Base-by-base conservation (phyloP, 257 asterid species). In the Pogostemon cablin region DNA sequence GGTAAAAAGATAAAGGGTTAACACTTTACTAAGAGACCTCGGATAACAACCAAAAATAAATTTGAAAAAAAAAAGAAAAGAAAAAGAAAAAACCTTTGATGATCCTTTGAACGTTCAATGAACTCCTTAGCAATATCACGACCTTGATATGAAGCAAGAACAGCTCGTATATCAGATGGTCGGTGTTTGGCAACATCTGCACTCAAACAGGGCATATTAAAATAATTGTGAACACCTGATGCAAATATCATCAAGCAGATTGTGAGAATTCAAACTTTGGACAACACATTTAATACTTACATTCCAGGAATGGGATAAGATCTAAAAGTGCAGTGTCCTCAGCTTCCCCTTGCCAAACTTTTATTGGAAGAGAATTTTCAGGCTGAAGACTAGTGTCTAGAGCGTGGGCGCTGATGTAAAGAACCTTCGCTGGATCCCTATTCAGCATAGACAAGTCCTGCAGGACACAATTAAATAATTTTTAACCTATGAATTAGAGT, bases 391-490 rank as follows among this genome's bases (percentile, higher is more conserved):
- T 84, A 76, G 77, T 85, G 75, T 93, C 97, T 63, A 86, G 74
- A 57, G 96, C 95, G 68, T 86, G 86, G 39, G 85, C 96, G 67
- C 98, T 89, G 63, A 91, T 25, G 52, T 93, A 93, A 53, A 93
- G 54, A 79, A 93, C 76, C 79, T 80, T 88, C 44, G 85, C 73
- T 17, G 96, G 98, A 79, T 93, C 93, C 81, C 98, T 82, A 76
- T 93, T 91, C 79, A 93, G 81, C 84, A 10, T 87, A 38, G 98
- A 84, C 46, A 93, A 87, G 82, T 93, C 97, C 97, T 93, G 92
- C 80, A 78, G 67, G 72, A 72, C 77, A 65, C 53, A 34, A n/a
- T 49, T 25, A 54, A 46, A 55, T 9, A 7, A 38, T 25, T 38
- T 42, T 58, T 34, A 48, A 44, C 17, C 32, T 44, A 48, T 1